Conservation (phyloP, 768 basidiomycete genomes). For the Suillus lakei region DNA sequence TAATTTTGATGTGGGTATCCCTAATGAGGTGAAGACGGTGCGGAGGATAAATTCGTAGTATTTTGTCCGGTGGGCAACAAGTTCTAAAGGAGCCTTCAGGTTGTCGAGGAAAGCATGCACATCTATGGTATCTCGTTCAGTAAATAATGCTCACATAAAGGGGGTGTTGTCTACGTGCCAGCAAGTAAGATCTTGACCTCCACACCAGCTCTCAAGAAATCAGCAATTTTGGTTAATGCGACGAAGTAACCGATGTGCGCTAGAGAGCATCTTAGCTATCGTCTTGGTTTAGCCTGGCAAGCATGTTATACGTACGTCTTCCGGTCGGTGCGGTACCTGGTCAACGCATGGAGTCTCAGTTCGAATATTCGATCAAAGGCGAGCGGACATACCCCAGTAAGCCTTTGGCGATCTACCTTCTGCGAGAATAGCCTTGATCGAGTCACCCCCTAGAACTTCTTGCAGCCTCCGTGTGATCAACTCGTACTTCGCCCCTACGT, state of each 20-base stretch:
- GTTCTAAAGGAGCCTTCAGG: constrained; percentile 91
- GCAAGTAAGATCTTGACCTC: constrained; percentile 85
- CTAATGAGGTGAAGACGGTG: constrained; percentile 85
- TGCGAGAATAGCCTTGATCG: constrained; percentile 77
- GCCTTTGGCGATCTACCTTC: constrained; percentile 80
- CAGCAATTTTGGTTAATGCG: constrained; percentile 91
- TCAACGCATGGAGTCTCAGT: constrained; percentile 12
- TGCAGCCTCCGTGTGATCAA: constrained; percentile 86
- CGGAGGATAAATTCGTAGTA: constrained; percentile 88
- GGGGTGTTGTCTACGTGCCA: constrained; percentile 46
- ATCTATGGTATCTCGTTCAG: constrained; percentile 48
- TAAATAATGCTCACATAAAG: not conserved
- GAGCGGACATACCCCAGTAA: constrained; percentile 82
- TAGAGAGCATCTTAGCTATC: constrained; percentile 35
- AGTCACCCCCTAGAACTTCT: constrained; percentile 87
- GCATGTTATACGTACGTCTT: constrained; percentile 65
- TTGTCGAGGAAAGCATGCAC: constrained; percentile 98
- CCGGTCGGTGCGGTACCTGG: constrained; percentile 93
- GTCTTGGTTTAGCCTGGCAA: not conserved
- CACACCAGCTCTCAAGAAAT: constrained; percentile 93
- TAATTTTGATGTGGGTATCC: constrained; percentile 86
- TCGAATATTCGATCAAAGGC: not conserved
- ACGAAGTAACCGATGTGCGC: constrained; percentile 99
- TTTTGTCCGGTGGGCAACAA: constrained; percentile 83
- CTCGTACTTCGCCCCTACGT: constrained; percentile 60